These are phyloP conservation scores for Xylaria castorea DNA, from an alignment of 495 filamentous ascomycete genomes.

Conservation along the genomic window DNA sequence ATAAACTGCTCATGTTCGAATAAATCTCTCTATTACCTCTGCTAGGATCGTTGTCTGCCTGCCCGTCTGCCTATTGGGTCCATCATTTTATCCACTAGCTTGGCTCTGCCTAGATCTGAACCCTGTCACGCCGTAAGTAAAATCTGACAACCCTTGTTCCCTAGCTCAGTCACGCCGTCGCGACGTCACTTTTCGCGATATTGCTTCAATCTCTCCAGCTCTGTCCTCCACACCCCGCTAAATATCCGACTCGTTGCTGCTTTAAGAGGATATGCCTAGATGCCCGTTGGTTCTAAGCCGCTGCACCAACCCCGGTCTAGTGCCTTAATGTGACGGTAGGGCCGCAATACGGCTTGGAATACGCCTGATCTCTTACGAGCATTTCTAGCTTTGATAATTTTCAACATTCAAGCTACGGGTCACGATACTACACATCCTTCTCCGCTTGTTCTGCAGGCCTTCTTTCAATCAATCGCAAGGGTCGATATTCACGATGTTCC, in stretches of 20 bases:
- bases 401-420: background rate
- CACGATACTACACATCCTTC: background rate
- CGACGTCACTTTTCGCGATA: slow-evolving; percentile 1
- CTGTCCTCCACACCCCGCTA: background rate
- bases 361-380: background rate
- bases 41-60: slow-evolving; percentile 2
- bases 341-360: background rate
- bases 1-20: background rate
- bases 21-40: background rate
- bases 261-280: background rate
- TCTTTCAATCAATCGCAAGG: background rate
- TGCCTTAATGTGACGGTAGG: slow-evolving; percentile 6
- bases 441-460: background rate
- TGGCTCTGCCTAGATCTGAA: slow-evolving; percentile 7
- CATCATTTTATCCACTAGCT: background rate
- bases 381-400: background rate
- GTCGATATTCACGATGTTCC: slow-evolving; percentile 4
- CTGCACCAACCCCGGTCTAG: background rate
- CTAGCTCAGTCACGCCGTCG: background rate
- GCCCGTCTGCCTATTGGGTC: slow-evolving; percentile 20
- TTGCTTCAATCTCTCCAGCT: background rate
- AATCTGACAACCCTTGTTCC: background rate
- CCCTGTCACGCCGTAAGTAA: slow-evolving; percentile 5
- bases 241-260: background rate
- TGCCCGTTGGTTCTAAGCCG: background rate